Base-by-base conservation (phyloP, 352 stramenopile species). In the Phytophthora litchii region DNA sequence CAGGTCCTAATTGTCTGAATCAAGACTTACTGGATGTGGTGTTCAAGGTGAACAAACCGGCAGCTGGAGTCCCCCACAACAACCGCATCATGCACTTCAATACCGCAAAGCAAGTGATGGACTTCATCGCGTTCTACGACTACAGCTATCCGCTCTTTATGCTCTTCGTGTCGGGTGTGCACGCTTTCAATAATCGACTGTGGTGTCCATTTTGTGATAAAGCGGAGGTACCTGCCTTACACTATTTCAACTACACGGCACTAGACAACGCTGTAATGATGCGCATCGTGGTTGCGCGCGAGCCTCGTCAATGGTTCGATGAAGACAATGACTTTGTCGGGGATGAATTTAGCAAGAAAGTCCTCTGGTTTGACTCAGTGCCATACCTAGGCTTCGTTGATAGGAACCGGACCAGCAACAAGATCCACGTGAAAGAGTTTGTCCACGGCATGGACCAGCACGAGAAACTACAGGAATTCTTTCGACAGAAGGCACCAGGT, bases 151-250 rank as follows among this genome's bases (percentile, higher is more conserved):
- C 84, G 54, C 70, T 94, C 8, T 94, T 79, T 43, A 64, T 94
- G 52, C 90, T 78, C 54, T 92, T 92, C 56, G 60, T 90, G 14
- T 94, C 84, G 38, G 84, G 80, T 27, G 66, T 82, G 12, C 79
- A 94, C 54, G 44, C 60, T 42, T 90, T 91, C 64, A 94, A 91
- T 54, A 84, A 80, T 19, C 80, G 84, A 0, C 69, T 92, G n/a
- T 94, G 84, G 84, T 94, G 84, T 49, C 82, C 75, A 49, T 92
- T 87, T 55, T 94, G 84, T 57, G 84, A 94, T 56, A 80, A 80
- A 32, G 76, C 80, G 2, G 76, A 92, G 38, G 49, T 94, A n/a
- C 72, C 80, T 4, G 70, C 85, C 37, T 83, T 84, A 55, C 78
- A 92, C 64, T 92, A 89, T 50, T 94, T 80, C 64, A 90, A 92